Percentiles rank a stretch among this genome's conserved stretches.
phyloP scores from a whole-genome alignment of 805 yeast genomes.

The Candida saitoana region DNA sequence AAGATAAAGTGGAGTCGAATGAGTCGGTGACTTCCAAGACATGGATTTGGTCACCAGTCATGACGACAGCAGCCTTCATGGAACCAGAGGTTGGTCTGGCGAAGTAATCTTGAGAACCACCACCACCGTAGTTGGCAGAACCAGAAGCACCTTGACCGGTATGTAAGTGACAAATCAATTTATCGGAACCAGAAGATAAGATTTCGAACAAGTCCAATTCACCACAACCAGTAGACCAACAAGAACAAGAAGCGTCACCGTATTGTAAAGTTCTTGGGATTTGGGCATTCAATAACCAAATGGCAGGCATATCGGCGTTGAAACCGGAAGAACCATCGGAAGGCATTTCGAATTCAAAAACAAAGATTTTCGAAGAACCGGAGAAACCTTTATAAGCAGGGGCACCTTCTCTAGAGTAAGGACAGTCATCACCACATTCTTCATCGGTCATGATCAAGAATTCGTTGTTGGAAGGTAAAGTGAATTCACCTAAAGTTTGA shows the following conservation, averaged over 20 bases:
- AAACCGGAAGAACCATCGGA: conserved; percentile 47
- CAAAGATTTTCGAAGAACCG: conserved; percentile 80
- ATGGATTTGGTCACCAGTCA: conserved; percentile 53
- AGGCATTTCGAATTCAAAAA: conserved; percentile 95
- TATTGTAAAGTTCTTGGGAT: conserved; percentile 96
- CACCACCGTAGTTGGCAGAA: conserved; percentile 57
- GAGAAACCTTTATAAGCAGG: conserved; percentile 95
- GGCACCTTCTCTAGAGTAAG: conserved; percentile 76
- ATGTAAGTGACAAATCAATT: conserved; percentile 79
- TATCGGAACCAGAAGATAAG: conserved; percentile 67
- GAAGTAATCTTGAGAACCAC: conserved; percentile 86
- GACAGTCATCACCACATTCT: conserved; percentile 68
- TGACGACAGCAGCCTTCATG: conserved; percentile 87
- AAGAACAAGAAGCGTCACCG: conserved; percentile 80
- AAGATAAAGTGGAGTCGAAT: conserved; percentile 41
- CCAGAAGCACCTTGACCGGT: conserved; percentile 70
- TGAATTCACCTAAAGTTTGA: conserved; percentile 62
- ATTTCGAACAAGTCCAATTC: conserved; percentile 94
- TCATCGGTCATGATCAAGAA: conserved; percentile 74
- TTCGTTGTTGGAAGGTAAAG: conserved; percentile 71
- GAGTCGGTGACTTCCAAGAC: conserved; percentile 59
- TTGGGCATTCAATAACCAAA: conserved; percentile 93
- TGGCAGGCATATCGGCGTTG: conserved; percentile 96
- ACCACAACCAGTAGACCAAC: conserved; percentile 98
- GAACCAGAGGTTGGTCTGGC: conserved; percentile 74